phyloP scores from a whole-genome alignment of 768 basidiomycete species.

The Stropharia rugosoannulata region DNA sequence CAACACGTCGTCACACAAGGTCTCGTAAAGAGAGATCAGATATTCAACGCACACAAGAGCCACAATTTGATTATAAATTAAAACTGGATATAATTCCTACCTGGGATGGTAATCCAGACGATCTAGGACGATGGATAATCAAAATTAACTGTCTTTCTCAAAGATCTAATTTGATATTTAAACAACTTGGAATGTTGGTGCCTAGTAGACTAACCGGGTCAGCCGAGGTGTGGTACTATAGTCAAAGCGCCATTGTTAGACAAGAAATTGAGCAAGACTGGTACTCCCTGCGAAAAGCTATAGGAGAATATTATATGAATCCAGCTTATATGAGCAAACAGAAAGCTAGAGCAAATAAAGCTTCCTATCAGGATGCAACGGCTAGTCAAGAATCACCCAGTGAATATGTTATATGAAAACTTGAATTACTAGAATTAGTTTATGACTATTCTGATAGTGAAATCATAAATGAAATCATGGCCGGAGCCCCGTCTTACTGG shows the following conservation, averaged over 20 bases:
- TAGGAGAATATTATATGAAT: background rate
- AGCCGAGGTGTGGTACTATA: conserved; percentile 23
- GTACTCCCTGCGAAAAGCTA: background rate
- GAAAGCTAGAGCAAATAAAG: background rate
- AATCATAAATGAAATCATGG: conserved; percentile 32
- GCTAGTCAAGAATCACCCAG: background rate
- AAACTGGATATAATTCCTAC: conserved; percentile 27
- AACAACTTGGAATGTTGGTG: conserved; percentile 28
- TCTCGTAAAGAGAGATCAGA: no score
- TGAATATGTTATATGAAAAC: background rate
- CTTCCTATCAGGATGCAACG: background rate
- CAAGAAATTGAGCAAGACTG: background rate
- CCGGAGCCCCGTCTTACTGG: conserved; percentile 26
- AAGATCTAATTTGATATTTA: conserved; percentile 16
- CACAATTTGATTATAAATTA: conserved; percentile 32
- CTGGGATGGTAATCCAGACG: conserved; percentile 31
- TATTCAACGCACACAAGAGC: conserved; percentile 1
- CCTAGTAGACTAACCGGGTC: conserved; percentile 23
- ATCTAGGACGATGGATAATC: conserved; percentile 25
- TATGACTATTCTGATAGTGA: background rate
- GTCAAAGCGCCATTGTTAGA: background rate
- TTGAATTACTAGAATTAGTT: background rate
- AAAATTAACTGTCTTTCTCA: conserved; percentile 24
- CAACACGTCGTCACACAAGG: no score
- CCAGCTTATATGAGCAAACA: background rate